phyloP scores from a whole-genome alignment of 2,329 filamentous ascomycete genomes.

The Fusarium sterilihyphosum region DNA sequence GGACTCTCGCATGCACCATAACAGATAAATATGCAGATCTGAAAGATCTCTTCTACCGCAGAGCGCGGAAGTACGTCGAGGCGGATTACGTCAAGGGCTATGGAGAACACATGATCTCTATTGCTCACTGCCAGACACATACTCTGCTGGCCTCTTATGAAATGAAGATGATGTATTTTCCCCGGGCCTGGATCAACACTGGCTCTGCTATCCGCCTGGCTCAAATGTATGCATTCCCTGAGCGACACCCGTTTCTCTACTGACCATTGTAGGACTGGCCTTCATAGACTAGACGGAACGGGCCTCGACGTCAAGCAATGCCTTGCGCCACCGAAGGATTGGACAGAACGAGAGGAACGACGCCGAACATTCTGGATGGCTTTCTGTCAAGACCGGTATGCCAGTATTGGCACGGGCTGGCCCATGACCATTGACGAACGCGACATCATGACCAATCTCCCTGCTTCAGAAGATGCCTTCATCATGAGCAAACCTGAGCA shows the following conservation, averaged over 20 bases:
- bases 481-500: conserved; percentile 80
- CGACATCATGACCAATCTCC: conserved; percentile 89
- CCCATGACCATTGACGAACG: conserved; percentile 93
- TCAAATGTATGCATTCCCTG: conserved; percentile 72
- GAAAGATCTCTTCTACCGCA: conserved; percentile 89
- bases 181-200: conserved; percentile 92
- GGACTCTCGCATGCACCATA: conserved; percentile 89
- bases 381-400: conserved; percentile 90
- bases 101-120: conserved; percentile 86
- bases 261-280: conserved; percentile 77
- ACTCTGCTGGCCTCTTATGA: conserved; percentile 83
- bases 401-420: conserved; percentile 97
- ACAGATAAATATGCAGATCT: conserved; percentile 82
- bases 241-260: background rate
- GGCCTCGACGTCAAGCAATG: conserved; percentile 94
- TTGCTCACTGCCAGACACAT: conserved; percentile 89
- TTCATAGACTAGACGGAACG: conserved; percentile 84
- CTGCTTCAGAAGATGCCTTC: conserved; percentile 85
- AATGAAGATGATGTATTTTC: conserved; percentile 98
- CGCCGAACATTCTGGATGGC: conserved; percentile 95
- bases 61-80: conserved; percentile 90
- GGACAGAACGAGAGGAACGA: conserved; percentile 92
- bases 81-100: conserved; percentile 91
- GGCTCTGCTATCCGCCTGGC: conserved; percentile 82
- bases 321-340: conserved; percentile 85